Base-by-base conservation (phyloP, 1,284 basidiomycete genomes). In the Cerioporus squamosus region DNA sequence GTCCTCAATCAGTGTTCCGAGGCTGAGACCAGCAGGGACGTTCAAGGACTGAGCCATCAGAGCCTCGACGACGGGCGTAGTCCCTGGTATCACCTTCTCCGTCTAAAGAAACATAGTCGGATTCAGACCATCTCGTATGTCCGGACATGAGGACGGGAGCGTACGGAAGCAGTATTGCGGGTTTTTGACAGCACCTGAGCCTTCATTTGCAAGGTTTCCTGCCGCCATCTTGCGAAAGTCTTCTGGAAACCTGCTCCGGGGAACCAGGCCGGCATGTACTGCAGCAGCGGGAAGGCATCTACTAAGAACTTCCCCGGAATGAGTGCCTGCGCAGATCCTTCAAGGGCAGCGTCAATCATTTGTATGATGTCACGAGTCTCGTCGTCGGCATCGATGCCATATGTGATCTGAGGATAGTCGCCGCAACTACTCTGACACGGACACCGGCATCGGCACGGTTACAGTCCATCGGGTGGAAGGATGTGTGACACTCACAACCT, bases 141-240 rank as follows among this genome's bases (percentile, higher is more conserved):
- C 6, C 26, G 26, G 33, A 29, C 26, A 36, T 29, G 26, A 5
- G 9, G 26, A 29, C 3, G 26, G 6, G 9, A 9, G 26, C 26
- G 26, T 29, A 29, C 26, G 26, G 9, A 29, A 29, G 26, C 55
- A 43, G 51, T 5, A 3, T 18, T 18, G 3, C 36, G 29, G 20
- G 48, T 48, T 26, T 48, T 39, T 12, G 18, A 53, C 8, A 50
- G 51, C 2, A 23, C 24, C 5, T 63, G 6, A 5, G 26, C 49
- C 14, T 57, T 55, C 15, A 53, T 51, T 60, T 15, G 36, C n/a
- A 23, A 18, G 15, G 52, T 24, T 20, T 42, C 26, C n/a, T 44
- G 26, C 24, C 62, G 59, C 57, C 65, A 66, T 61, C 69, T 68
- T 26, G 64, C 74, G 69, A 54, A 36, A 14, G n/a, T 20, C 3